Conservation (phyloP, 345 rosid genomes). For the Eucalyptus albens region DNA sequence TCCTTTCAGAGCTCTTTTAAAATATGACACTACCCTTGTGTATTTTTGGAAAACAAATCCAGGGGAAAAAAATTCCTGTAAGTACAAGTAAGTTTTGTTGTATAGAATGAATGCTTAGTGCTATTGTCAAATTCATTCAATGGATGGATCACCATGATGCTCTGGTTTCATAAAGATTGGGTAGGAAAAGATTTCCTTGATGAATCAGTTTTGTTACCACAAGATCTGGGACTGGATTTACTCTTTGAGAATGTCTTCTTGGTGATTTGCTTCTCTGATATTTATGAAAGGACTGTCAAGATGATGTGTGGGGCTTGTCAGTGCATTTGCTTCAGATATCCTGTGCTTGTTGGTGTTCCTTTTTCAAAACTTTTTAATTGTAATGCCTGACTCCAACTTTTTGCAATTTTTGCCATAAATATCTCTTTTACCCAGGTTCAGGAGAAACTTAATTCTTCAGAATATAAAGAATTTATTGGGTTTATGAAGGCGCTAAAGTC, state of each 20-base stretch:
- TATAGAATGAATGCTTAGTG: neutral
- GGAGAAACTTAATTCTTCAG: slow-evolving; percentile 58
- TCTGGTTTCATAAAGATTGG: neutral
- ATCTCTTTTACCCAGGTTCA: slow-evolving; percentile 30
- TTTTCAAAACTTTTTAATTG: neutral
- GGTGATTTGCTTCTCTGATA: neutral
- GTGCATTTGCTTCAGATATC: neutral
- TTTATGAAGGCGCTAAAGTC: slow-evolving; percentile 82
- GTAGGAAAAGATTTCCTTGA: neutral
- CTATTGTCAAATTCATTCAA: neutral
- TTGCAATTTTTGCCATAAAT: neutral
- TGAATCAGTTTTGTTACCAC: neutral
- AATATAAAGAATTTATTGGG: slow-evolving; percentile 78
- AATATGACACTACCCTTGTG: neutral
- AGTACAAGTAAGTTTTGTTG: neutral
- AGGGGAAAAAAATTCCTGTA: neutral
- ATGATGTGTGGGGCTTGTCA: neutral
- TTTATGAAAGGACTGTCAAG: neutral
- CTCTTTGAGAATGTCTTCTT: neutral
- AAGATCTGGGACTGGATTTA: neutral
- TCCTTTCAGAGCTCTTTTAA: neutral
- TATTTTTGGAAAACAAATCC: neutral
- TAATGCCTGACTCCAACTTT: neutral
- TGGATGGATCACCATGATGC: neutral
- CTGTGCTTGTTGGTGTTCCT: neutral